Evolutionary conservation across 1,284 basidiomycete species (phyloP).

Genomic region (Exobasidium cylindrosporum): DNA sequence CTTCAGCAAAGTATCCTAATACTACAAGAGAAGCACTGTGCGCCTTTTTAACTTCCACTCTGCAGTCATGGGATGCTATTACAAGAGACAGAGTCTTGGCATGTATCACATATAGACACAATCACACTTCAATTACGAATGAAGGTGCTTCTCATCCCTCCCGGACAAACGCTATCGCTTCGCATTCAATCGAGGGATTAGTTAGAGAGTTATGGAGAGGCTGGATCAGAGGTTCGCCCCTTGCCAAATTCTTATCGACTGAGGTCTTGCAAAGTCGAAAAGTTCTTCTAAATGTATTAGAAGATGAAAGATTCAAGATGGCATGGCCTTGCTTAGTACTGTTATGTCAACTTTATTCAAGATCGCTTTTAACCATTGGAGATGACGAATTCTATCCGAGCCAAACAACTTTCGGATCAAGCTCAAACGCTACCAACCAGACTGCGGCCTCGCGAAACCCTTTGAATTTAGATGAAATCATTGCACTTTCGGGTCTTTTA

Average conservation of each 20-base stretch:
- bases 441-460: constrained; percentile 63
- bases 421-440: neutral
- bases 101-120: constrained; percentile 25
- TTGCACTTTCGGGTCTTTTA: constrained; percentile 66
- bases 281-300: constrained; percentile 22
- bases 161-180: neutral
- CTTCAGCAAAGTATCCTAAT: constrained; percentile 37
- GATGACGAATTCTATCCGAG: constrained; percentile 91
- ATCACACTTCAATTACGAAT: constrained; percentile 13
- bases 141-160: neutral
- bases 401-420: neutral
- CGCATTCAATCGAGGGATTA: constrained; percentile 21
- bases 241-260: constrained; percentile 31
- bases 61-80: constrained; percentile 38
- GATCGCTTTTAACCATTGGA: constrained; percentile 82
- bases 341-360: constrained; percentile 77
- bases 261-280: constrained; percentile 21
- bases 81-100: constrained; percentile 31
- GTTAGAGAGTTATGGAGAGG: constrained; percentile 53
- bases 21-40: constrained; percentile 40
- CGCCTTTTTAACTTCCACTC: constrained; percentile 40
- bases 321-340: constrained; percentile 68
- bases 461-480: constrained; percentile 77
- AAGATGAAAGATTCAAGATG: constrained; percentile 14
- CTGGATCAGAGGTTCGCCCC: constrained; percentile 35